Evolutionary conservation across 441 rosid genomes (phyloP).

Genomic region (Brassica balearica): DNA sequence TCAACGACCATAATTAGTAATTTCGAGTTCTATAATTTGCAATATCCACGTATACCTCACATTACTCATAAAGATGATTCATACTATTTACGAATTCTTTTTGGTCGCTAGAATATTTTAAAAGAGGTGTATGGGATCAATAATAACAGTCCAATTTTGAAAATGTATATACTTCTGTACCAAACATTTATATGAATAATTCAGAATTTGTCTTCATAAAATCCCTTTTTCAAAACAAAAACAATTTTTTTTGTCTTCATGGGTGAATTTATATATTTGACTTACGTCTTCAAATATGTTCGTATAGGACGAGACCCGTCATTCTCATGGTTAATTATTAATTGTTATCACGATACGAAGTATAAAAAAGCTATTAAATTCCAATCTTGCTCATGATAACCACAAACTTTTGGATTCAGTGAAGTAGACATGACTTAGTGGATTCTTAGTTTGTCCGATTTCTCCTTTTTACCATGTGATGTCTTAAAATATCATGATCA

Average conservation of each 20-base stretch:
- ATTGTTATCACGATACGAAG: conserved; percentile 1
- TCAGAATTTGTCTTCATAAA: too few species aligned
- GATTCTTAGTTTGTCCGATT: conserved; percentile 43
- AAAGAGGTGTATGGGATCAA: background rate
- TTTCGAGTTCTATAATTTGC: conserved; percentile 11
- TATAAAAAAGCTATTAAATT: conserved; percentile 20
- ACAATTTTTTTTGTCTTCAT: too few species aligned
- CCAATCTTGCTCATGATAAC: conserved; percentile 34
- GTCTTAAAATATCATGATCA: conserved; percentile 36
- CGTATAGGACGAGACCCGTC: conserved; percentile 5
- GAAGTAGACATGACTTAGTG: conserved; percentile 47
- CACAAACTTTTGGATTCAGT: conserved; percentile 34
- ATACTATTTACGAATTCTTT: background rate
- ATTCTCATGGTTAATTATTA: conserved; percentile 24
- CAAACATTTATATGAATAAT: background rate
- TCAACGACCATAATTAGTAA: conserved; percentile 9
- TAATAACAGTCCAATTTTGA: background rate
- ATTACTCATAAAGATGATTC: background rate
- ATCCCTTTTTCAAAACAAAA: too few species aligned
- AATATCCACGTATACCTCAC: conserved; percentile 17
- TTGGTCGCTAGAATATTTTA: background rate
- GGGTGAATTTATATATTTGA: too few species aligned
- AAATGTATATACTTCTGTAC: background rate
- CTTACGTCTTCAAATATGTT: background rate
- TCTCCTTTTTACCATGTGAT: conserved; percentile 42